phyloP scores from a whole-genome alignment of 805 yeast species.

The Komagataella pastoris region DNA sequence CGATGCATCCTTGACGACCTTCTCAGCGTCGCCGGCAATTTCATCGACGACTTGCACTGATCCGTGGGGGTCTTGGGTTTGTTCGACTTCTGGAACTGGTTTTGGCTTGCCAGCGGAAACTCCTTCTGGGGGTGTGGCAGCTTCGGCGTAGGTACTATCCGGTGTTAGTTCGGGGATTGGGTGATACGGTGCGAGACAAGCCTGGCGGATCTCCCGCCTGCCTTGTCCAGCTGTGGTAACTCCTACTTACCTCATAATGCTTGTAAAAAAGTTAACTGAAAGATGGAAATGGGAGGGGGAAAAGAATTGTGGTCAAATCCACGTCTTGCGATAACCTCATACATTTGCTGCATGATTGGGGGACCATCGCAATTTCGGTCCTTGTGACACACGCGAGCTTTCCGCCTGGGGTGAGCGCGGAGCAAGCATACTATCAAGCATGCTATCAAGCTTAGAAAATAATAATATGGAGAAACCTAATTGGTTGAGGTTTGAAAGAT shows the following conservation, averaged over 20 bases:
- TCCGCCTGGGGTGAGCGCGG: background rate
- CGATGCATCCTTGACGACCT: constrained; percentile 17
- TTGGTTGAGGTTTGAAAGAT: background rate
- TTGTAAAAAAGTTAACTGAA: background rate
- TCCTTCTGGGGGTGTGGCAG: background rate
- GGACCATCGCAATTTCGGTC: background rate
- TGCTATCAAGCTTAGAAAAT: background rate
- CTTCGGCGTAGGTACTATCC: background rate
- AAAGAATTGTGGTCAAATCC: background rate
- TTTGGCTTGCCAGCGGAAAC: background rate
- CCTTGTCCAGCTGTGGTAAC: background rate
- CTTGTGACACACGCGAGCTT: background rate
- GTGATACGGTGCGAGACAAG: background rate
- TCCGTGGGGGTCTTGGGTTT: background rate
- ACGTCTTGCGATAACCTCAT: background rate
- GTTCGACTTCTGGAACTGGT: background rate
- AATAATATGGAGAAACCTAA: background rate
- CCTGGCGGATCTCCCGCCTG: background rate
- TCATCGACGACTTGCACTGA: constrained; percentile 7
- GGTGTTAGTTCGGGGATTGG: background rate
- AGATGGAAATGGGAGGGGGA: background rate
- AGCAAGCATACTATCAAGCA: background rate
- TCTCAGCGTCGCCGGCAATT: constrained; percentile 16
- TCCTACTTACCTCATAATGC: background rate
- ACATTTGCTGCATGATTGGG: background rate